Percentiles rank a stretch among this genome's conserved stretches.
phyloP scores from a whole-genome alignment of 2,329 filamentous ascomycete genomes.

The Aspergillus caelatus region DNA sequence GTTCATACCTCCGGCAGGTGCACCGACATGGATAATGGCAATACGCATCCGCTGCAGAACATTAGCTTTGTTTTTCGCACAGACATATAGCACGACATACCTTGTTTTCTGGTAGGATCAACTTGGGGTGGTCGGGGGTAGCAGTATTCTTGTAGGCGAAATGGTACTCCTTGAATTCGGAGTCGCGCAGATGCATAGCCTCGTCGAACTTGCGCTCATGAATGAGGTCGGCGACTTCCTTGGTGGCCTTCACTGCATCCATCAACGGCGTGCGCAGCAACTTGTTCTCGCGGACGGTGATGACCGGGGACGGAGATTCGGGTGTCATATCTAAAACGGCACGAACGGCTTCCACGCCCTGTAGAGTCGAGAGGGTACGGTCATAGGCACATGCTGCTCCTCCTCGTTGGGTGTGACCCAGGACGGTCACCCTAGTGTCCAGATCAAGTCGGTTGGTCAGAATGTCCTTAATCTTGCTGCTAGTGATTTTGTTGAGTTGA shows the following conservation, averaged over 20 bases:
- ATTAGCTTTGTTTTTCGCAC: neutral
- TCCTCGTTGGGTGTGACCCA: conserved; percentile 95
- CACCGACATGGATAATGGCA: conserved; percentile 94
- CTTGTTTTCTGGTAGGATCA: conserved; percentile 4
- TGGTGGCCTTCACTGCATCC: conserved; percentile 82
- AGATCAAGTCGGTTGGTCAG: conserved; percentile 76
- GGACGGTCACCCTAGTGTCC: conserved; percentile 89
- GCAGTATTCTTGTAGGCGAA: conserved; percentile 5
- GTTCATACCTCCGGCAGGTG: conserved; percentile 96
- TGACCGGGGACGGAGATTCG: conserved; percentile 87
- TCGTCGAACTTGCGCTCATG: conserved; percentile 80
- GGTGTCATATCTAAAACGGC: conserved; percentile 86
- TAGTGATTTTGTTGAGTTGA: conserved; percentile 78
- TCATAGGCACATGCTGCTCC: conserved; percentile 91
- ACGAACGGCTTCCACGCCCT: conserved; percentile 90
- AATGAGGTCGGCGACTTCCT: conserved; percentile 82
- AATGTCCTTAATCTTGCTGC: conserved; percentile 80
- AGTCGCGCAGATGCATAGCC: conserved; percentile 85
- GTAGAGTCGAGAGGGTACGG: conserved; percentile 85
- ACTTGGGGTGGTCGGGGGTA: conserved; percentile 3
- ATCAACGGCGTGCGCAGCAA: conserved; percentile 89
- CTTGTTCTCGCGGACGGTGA: conserved; percentile 96
- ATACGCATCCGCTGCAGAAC: conserved; percentile 74
- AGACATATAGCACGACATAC: neutral
- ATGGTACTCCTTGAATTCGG: conserved; percentile 33